A percentile compares a stretch with the other conserved stretches of the same genome.
phyloP scores from a whole-genome alignment of 2,329 filamentous ascomycete species.

The Diplocarpon rosae region DNA sequence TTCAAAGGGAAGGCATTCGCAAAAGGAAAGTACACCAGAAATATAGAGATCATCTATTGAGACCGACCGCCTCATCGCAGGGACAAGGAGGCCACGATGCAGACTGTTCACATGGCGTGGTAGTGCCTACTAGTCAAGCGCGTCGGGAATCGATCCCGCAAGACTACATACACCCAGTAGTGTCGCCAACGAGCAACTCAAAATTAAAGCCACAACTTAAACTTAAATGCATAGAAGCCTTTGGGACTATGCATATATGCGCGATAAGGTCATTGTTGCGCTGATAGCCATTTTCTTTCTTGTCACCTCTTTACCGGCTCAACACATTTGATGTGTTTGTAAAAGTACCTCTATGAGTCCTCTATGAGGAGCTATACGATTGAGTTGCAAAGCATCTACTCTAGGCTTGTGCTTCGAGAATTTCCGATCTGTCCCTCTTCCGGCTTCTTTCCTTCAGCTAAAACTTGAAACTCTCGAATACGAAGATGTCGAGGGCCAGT shows the following conservation, averaged over 20 bases:
- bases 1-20: too few species aligned
- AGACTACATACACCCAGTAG: neutral
- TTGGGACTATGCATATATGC: slow-evolving; percentile 1
- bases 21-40: too few species aligned
- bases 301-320: too few species aligned
- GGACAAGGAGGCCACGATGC: too few species aligned
- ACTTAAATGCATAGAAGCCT: neutral
- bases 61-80: too few species aligned
- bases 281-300: neutral
- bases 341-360: too few species aligned
- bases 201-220: neutral
- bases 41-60: too few species aligned
- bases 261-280: neutral
- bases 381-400: too few species aligned
- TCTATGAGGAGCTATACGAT: too few species aligned
- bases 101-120: too few species aligned
- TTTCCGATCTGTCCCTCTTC: neutral
- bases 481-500: neutral
- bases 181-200: neutral
- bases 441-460: neutral
- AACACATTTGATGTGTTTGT: too few species aligned
- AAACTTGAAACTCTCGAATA: neutral
- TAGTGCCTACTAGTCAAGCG: neutral
- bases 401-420: neutral
- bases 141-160: neutral